Evolutionary conservation across 2,329 filamentous ascomycete genomes (phyloP), one percentile per base, ranked within the genome.

Genomic region (Beauveria brongniartii): DNA sequence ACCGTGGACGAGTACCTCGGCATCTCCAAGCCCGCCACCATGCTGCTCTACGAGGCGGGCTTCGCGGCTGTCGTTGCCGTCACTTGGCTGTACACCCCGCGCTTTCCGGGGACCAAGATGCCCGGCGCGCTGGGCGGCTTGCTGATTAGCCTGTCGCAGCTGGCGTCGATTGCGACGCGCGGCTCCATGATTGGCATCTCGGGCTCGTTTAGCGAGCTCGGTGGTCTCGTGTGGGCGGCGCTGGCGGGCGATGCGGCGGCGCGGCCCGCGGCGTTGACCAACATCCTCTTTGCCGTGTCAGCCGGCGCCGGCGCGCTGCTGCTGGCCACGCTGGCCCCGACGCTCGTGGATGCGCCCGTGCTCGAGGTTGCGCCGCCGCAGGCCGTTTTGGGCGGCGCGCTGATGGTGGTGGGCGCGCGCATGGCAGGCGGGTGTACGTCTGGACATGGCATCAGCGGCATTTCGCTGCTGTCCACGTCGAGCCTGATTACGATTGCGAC

Each of bases 401-500:
- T 80, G 16, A 82, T 88, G 73, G 78, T 80, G 0, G 68, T 89
- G 9, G 87, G 87, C 1, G 77, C 84, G 1, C 79, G 85, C 54
- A 68, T 88, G 59, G 86, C 82, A 0, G 85, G 85, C 1, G 87
- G 87, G 0, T 90, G 87, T 64, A 87, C 86, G 0, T 86, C 83
- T 5, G 86, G 87, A 0, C 87, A 90, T 69, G 87, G 87, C 0
- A 84, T 90, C 64, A 87, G 82, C 62, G 87, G 87, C 0, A 78
- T 89, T 67, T 81, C 82, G n/a, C 74, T 85, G 63, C 73, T 89
- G 55, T 85, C 82, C 0, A 72, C 81, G 4, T 82, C 85, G 10
- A 89, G 86, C 67, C 76, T 88, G 60, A 70, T 89, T 14, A 86
- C 83, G 0, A 83, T 88, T 26, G 79, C 71, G 3, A 74, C 78